These are phyloP conservation scores for Trichoderma pleuroti DNA, from an alignment of 2,329 filamentous ascomycete species.

Conservation along the genomic window DNA sequence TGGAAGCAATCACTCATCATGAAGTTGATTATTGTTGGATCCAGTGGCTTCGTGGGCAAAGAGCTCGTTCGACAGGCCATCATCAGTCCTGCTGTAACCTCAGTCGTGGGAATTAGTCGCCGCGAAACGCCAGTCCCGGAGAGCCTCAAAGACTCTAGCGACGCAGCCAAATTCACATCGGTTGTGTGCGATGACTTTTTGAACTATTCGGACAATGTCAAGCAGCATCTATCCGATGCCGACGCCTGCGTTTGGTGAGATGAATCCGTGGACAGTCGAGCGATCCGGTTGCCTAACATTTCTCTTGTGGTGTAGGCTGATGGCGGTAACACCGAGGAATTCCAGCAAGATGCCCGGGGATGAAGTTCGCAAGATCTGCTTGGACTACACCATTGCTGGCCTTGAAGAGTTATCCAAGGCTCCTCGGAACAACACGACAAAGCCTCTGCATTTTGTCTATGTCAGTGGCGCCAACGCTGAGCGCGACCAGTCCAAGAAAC, in stretches of 20 bases:
- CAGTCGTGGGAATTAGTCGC: conserved; percentile 42
- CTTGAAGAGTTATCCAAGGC: conserved; percentile 36
- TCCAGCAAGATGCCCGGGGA: conserved; percentile 31
- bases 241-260: conserved; percentile 42
- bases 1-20: conserved; percentile 26
- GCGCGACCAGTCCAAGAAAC: conserved; percentile 45
- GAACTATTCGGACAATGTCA: conserved; percentile 39
- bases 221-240: conserved; percentile 38
- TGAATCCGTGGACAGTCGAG: background rate
- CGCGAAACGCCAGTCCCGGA: conserved; percentile 32
- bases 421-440: conserved; percentile 21
- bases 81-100: conserved; percentile 33
- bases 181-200: conserved; percentile 40
- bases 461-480: conserved; percentile 44
- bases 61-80: conserved; percentile 45
- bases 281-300: background rate
- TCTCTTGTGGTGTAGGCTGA: conserved; percentile 29
- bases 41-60: conserved; percentile 41
- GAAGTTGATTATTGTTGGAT: conserved; percentile 44
- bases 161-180: conserved; percentile 37
- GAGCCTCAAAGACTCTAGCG: conserved; percentile 22
- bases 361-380: conserved; percentile 40
- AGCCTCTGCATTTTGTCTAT: conserved; percentile 47
- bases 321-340: conserved; percentile 42
- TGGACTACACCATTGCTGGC: conserved; percentile 31